Evolutionary conservation across 148 eudicot species (phyloP), one percentile per base, ranked within the genome.

Genomic region (Chenopodium formosanum): DNA sequence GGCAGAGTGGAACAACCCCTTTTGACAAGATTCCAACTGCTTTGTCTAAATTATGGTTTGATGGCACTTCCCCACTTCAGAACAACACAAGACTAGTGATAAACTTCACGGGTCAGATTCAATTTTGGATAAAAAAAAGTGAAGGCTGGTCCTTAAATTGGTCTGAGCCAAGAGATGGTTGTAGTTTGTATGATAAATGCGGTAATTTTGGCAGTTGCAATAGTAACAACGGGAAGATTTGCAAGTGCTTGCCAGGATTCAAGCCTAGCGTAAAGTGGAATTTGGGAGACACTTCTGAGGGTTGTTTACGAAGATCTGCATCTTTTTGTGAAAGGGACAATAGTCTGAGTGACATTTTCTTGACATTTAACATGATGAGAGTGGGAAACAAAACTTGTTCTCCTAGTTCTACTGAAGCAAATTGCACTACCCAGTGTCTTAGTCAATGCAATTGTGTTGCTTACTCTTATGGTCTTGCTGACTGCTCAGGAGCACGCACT

Each of bases 91-190:
- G 87, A 16, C 53, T 85, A 40, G 75, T 79, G 48, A 76, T 85
- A 77, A 50, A 75, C 77, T 70, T 23, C 48, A 82, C 86, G 7
- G 91, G 91, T 58, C 63, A 72, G 73, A 53, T 89, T 63, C 88
- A 87, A 65, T 83, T 81, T 19, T 79, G 82, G 85, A 76, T 27
- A 47, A 16, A 13, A 32, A 65, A 27, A 31, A 40, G 4, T 40
- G 13, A 53, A 70, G 68, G 25, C 22, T 83, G 85, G 85, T 52
- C n/a, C n/a, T 66, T 79, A 17, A 7, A 48, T 9, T 83, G 79
- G 85, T 73, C 50, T 16, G 82, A 34, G 70, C 82, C 82, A 66
- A 66, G 74, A 44, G 82, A 83, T 65, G 50, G 60, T 74, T 83
- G 85, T 69, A 66, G 79, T 46, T 20, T 52, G 13, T 20, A 56